Percentiles rank a stretch among this genome's conserved stretches.
Conservation (phyloP, 176 grass and related monocot genomes). For the Paspalum notatum region DNA sequence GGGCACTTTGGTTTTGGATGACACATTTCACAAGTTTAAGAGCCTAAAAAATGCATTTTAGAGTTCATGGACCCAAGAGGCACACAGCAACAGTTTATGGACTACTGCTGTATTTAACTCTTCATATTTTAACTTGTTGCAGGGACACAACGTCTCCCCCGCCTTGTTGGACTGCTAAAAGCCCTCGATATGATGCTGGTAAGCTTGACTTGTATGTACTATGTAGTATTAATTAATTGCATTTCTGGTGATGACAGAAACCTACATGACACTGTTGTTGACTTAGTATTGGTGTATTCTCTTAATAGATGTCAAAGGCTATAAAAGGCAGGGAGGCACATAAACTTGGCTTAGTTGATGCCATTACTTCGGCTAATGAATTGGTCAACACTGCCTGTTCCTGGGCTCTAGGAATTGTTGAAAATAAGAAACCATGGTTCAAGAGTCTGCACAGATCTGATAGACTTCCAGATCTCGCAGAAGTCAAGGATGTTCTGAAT, state of each 20-base stretch:
- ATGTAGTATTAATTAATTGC: neutral
- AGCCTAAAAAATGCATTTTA: too few species aligned
- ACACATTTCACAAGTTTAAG: too few species aligned
- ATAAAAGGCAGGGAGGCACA: conserved; percentile 79
- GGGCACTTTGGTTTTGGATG: too few species aligned
- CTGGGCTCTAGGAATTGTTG: conserved; percentile 74
- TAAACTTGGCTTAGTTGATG: conserved; percentile 67
- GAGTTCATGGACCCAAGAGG: too few species aligned
- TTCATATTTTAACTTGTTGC: conserved; percentile 23
- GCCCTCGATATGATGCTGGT: conserved; percentile 91
- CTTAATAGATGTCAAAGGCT: conserved; percentile 71
- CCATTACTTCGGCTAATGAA: conserved; percentile 59
- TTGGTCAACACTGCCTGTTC: conserved; percentile 61
- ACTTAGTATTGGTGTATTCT: conserved; percentile 20
- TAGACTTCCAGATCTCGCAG: conserved; percentile 56
- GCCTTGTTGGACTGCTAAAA: conserved; percentile 85
- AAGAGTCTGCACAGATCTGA: conserved; percentile 81
- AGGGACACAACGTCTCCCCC: conserved; percentile 92
- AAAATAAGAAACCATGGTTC: conserved; percentile 70
- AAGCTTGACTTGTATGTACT: conserved; percentile 24
- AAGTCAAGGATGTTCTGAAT: conserved; percentile 63
- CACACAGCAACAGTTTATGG: too few species aligned
- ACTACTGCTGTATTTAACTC: too few species aligned
- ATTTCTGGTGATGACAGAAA: conserved; percentile 31
- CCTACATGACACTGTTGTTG: conserved; percentile 8